These are phyloP conservation scores for Phialophora tarda DNA, from an alignment of 2,329 filamentous ascomycete genomes.

Conservation along the genomic window DNA sequence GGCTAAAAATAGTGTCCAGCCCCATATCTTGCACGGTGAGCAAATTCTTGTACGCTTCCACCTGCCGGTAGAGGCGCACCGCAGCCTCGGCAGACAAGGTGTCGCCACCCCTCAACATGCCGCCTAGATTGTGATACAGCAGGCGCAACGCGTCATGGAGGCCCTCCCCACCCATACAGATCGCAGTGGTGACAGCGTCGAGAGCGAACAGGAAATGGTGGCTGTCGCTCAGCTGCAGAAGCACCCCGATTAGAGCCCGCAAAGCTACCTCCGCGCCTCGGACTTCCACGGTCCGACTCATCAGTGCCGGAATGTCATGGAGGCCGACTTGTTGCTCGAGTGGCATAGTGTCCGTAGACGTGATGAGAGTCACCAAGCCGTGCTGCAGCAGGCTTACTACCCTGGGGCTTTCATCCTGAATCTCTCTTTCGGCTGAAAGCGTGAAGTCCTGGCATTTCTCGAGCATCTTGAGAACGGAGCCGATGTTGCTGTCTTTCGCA, in stretches of 20 bases:
- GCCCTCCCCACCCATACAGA: slow-evolving; percentile 50
- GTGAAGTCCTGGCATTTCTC: slow-evolving; percentile 26
- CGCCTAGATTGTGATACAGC: slow-evolving; percentile 48
- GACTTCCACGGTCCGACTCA: slow-evolving; percentile 46
- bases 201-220: slow-evolving; percentile 51
- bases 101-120: slow-evolving; percentile 51
- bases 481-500: slow-evolving; percentile 23
- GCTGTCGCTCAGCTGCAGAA: slow-evolving; percentile 50
- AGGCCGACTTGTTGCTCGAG: slow-evolving; percentile 55
- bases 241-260: slow-evolving; percentile 48
- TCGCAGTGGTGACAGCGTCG: slow-evolving; percentile 51
- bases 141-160: slow-evolving; percentile 50
- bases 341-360: slow-evolving; percentile 4
- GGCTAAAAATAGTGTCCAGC: slow-evolving; percentile 32
- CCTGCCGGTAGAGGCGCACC: slow-evolving; percentile 53
- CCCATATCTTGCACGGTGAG: slow-evolving; percentile 34
- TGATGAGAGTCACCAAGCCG: slow-evolving; percentile 25
- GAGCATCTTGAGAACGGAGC: slow-evolving; percentile 13
- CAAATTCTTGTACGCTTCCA: slow-evolving; percentile 48
- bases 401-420: background rate
- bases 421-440: slow-evolving; percentile 17
- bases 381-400: slow-evolving; percentile 24
- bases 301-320: slow-evolving; percentile 53
- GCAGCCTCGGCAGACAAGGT: slow-evolving; percentile 51
- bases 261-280: slow-evolving; percentile 50